Percentiles rank a stretch among this genome's conserved stretches.
phyloP scores from a whole-genome alignment of 495 filamentous ascomycete genomes.

The Hamigera avellanea region DNA sequence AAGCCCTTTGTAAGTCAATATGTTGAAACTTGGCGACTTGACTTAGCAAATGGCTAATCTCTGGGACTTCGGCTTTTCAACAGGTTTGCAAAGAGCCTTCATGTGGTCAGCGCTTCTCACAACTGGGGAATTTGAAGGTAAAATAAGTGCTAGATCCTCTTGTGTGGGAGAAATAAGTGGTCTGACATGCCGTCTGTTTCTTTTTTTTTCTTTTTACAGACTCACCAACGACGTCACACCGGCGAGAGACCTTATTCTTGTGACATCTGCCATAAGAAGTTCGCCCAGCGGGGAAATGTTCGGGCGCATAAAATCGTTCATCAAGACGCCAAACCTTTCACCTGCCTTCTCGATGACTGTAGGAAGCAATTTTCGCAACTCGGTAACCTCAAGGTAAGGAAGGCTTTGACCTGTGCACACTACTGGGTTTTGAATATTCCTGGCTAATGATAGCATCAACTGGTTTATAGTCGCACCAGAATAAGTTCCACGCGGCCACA shows the following conservation, averaged over 20 bases:
- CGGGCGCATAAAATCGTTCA: constrained; percentile 82
- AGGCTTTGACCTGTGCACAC: too few relatives aligned
- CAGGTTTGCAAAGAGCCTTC: constrained; percentile 63
- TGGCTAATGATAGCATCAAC: too few relatives aligned
- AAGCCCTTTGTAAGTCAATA: constrained; percentile 72
- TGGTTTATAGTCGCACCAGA: constrained; percentile 68
- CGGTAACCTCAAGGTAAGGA: constrained; percentile 74
- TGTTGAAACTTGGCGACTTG: not conserved
- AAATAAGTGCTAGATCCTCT: constrained; percentile 4
- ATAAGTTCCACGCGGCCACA: constrained; percentile 73
- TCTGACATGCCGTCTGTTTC: constrained; percentile 5
- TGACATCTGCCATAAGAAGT: constrained; percentile 68
- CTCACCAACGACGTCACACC: constrained; percentile 75
- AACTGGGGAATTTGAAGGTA: constrained; percentile 83
- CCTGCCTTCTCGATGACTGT: constrained; percentile 70
- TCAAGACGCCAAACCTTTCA: constrained; percentile 62
- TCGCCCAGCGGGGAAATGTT: constrained; percentile 79
- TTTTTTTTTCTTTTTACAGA: constrained; percentile 34
- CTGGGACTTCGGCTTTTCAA: constrained; percentile 2
- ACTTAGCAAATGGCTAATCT: constrained; percentile 3
- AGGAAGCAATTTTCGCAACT: constrained; percentile 78
- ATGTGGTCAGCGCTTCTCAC: constrained; percentile 75
- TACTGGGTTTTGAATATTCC: not conserved
- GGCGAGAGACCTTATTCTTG: constrained; percentile 82
- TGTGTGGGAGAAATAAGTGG: not conserved